These are phyloP conservation scores for Metarhizium guizhouense DNA, from an alignment of 2,329 filamentous ascomycete genomes.

Conservation along the genomic window DNA sequence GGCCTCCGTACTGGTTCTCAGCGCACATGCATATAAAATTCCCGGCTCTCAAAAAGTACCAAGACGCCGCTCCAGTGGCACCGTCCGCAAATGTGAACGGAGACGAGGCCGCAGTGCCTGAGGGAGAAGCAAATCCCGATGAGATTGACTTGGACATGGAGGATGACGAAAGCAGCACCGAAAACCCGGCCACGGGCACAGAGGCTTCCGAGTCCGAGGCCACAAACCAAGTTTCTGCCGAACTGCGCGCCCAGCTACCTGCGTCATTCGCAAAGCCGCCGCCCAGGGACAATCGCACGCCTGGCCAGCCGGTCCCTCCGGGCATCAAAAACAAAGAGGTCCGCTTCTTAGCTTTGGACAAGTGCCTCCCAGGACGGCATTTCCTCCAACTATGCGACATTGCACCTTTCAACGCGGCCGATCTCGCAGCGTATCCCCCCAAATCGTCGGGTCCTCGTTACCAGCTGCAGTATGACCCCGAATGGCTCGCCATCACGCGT, in stretches of 20 bases:
- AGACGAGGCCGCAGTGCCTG: background rate
- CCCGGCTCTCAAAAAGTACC: slow-evolving; percentile 55
- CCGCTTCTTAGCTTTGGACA: slow-evolving; percentile 83
- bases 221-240: slow-evolving; percentile 41
- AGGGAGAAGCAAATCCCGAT: slow-evolving; percentile 44
- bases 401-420: slow-evolving; percentile 31
- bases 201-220: background rate
- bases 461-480: slow-evolving; percentile 71
- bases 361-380: slow-evolving; percentile 70
- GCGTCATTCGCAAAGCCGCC: slow-evolving; percentile 54
- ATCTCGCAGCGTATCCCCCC: slow-evolving; percentile 12
- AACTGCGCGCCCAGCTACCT: slow-evolving; percentile 65
- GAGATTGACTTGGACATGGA: slow-evolving; percentile 64
- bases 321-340: slow-evolving; percentile 72
- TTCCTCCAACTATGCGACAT: slow-evolving; percentile 75
- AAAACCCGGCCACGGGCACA: background rate
- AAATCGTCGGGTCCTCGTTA: slow-evolving; percentile 31
- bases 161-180: slow-evolving; percentile 23
- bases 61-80: slow-evolving; percentile 18
- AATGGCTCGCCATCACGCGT: slow-evolving; percentile 92
- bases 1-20: slow-evolving; percentile 84
- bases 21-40: slow-evolving; percentile 91
- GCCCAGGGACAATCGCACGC: slow-evolving; percentile 26
- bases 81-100: background rate
- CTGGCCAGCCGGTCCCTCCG: slow-evolving; percentile 56